These are phyloP conservation scores for Lyophyllum decastes DNA, from an alignment of 768 basidiomycete genomes.

Conservation along the genomic window DNA sequence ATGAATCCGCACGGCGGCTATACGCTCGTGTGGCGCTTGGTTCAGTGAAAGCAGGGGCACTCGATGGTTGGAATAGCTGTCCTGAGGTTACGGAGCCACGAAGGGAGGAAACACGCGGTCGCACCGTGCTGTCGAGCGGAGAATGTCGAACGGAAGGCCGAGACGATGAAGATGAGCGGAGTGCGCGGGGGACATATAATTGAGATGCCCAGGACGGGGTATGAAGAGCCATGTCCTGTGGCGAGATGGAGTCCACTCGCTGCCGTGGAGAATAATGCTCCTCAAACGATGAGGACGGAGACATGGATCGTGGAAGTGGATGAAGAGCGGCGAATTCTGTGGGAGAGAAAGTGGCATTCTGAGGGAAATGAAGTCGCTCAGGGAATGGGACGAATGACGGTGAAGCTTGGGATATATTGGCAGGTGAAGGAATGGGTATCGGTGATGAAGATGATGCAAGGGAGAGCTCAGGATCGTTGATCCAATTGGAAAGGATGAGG, in stretches of 20 bases:
- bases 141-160: slow-evolving; percentile 50
- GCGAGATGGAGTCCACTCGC: slow-evolving; percentile 57
- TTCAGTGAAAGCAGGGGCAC: slow-evolving; percentile 62
- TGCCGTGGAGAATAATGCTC: slow-evolving; percentile 42
- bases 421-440: slow-evolving; percentile 58
- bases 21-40: slow-evolving; percentile 58
- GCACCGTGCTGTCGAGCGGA: slow-evolving; percentile 43
- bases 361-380: slow-evolving; percentile 47
- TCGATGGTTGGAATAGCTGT: slow-evolving; percentile 68
- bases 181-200: slow-evolving; percentile 56
- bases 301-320: slow-evolving; percentile 62
- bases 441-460: slow-evolving; percentile 51
- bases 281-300: slow-evolving; percentile 56
- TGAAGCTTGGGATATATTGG: slow-evolving; percentile 38
- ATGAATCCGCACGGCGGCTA: slow-evolving; percentile 68
- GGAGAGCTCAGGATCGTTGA: slow-evolving; percentile 57
- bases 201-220: slow-evolving; percentile 70
- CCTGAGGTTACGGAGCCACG: slow-evolving; percentile 50
- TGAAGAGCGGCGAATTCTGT: slow-evolving; percentile 60
- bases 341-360: slow-evolving; percentile 59
- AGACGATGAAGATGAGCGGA: slow-evolving; percentile 43
- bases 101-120: slow-evolving; percentile 41
- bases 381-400: slow-evolving; percentile 52
- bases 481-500: slow-evolving; percentile 58
- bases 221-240: slow-evolving; percentile 57